Percentiles rank a stretch among this genome's conserved stretches.
Conservation (phyloP, 2,329 filamentous ascomycete genomes). For the Pseudogymnoascus sp. region DNA sequence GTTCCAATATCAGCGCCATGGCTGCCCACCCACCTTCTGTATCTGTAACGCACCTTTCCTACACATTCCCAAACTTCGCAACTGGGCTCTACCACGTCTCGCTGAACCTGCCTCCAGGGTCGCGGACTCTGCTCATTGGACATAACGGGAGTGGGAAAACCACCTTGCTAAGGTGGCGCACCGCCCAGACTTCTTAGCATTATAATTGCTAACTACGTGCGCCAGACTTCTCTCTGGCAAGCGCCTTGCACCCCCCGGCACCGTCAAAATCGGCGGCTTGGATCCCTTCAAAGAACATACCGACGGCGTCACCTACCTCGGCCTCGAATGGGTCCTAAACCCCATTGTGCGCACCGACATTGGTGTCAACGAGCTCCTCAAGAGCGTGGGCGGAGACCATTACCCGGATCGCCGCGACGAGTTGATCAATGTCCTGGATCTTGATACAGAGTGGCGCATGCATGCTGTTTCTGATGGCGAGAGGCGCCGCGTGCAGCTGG, state of each 20-base stretch:
- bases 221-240: constrained; percentile 74
- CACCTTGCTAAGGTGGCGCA: constrained; percentile 59
- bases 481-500: constrained; percentile 80
- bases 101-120: constrained; percentile 70
- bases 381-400: constrained; percentile 75
- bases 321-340: constrained; percentile 96
- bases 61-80: constrained; percentile 79
- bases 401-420: constrained; percentile 79
- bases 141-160: constrained; percentile 98
- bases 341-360: constrained; percentile 94
- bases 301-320: constrained; percentile 93
- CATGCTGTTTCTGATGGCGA: constrained; percentile 93
- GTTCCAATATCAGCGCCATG: background rate
- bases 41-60: constrained; percentile 66
- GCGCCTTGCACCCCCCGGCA: constrained; percentile 70
- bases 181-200: constrained; percentile 28
- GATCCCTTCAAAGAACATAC: constrained; percentile 88
- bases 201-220: background rate
- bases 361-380: constrained; percentile 75
- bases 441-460: constrained; percentile 90
- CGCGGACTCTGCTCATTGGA: constrained; percentile 84
- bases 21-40: constrained; percentile 37
- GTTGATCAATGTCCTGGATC: constrained; percentile 78
- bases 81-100: constrained; percentile 67
- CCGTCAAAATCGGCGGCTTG: constrained; percentile 69